phyloP scores from a whole-genome alignment of 2,329 filamentous ascomycete species.

The Verticillium albo-atrum region DNA sequence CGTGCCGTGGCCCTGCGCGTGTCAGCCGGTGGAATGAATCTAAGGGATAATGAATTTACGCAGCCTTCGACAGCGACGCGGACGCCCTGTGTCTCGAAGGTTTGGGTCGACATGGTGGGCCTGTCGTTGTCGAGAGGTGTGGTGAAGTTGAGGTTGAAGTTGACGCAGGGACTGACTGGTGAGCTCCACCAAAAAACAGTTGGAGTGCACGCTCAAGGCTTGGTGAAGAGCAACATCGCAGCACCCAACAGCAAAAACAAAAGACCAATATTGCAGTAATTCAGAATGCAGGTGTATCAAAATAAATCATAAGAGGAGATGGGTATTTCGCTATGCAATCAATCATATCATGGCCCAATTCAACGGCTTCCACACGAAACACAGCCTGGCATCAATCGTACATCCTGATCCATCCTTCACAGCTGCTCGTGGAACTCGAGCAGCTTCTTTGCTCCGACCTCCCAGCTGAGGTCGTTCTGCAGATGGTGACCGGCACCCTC shows the following conservation, averaged over 20 bases:
- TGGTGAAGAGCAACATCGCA: no score
- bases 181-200: not conserved
- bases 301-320: no score
- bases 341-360: no score
- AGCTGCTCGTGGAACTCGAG: constrained; percentile 29
- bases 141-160: not conserved
- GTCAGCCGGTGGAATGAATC: not conserved
- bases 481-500: constrained; percentile 45
- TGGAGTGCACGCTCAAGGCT: not conserved
- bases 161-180: not conserved
- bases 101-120: constrained; percentile 23
- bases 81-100: constrained; percentile 43
- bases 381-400: no score
- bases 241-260: no score
- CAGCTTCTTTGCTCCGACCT: constrained; percentile 40
- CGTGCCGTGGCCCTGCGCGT: constrained; percentile 74
- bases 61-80: constrained; percentile 85
- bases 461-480: constrained; percentile 47
- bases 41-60: constrained; percentile 45
- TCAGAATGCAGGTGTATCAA: no score
- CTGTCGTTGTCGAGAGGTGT: constrained; percentile 6
- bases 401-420: no score
- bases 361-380: no score
- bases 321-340: no score
- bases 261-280: no score